Conservation (phyloP, 1,139 yeast genomes). For the Candida neerlandica region DNA sequence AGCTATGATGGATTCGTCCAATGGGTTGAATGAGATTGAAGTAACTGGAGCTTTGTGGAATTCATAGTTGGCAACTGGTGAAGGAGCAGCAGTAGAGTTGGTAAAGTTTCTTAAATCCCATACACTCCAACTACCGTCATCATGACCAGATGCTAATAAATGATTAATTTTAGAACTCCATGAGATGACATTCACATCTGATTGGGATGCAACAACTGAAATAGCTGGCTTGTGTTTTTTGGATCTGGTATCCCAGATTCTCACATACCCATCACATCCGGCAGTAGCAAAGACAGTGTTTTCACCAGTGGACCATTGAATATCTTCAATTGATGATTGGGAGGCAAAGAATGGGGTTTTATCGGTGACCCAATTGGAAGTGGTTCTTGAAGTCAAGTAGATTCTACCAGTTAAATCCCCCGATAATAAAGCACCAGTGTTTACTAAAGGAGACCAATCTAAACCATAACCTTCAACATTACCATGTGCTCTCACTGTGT, state of each 20-base stretch:
- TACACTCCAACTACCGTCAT: slow-evolving; percentile 95
- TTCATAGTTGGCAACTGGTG: slow-evolving; percentile 89
- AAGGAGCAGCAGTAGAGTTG: slow-evolving; percentile 42
- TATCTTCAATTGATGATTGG: slow-evolving; percentile 84
- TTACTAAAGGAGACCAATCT: slow-evolving; percentile 91
- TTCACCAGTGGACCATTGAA: slow-evolving; percentile 95
- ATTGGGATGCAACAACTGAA: slow-evolving; percentile 75
- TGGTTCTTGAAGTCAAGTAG: slow-evolving; percentile 74
- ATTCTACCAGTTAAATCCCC: slow-evolving; percentile 91
- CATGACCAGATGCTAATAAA: slow-evolving; percentile 93
- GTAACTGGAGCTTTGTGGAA: slow-evolving; percentile 95
- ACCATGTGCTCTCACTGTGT: slow-evolving; percentile 89
- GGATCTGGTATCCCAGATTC: slow-evolving; percentile 97
- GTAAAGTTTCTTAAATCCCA: slow-evolving; percentile 94
- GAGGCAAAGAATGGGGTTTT: slow-evolving; percentile 74
- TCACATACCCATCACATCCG: slow-evolving; percentile 87
- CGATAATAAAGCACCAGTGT: slow-evolving; percentile 78
- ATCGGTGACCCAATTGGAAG: slow-evolving; percentile 85
- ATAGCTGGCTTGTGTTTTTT: slow-evolving; percentile 90
- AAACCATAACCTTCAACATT: slow-evolving; percentile 95
- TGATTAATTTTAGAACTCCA: slow-evolving; percentile 92
- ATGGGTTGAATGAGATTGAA: slow-evolving; percentile 90
- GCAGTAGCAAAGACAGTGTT: slow-evolving; percentile 91
- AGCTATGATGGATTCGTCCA: slow-evolving; percentile 93
- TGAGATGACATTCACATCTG: slow-evolving; percentile 93